Base-by-base conservation (phyloP, 2,329 filamentous ascomycete genomes). In the Epichloe uncinata region DNA sequence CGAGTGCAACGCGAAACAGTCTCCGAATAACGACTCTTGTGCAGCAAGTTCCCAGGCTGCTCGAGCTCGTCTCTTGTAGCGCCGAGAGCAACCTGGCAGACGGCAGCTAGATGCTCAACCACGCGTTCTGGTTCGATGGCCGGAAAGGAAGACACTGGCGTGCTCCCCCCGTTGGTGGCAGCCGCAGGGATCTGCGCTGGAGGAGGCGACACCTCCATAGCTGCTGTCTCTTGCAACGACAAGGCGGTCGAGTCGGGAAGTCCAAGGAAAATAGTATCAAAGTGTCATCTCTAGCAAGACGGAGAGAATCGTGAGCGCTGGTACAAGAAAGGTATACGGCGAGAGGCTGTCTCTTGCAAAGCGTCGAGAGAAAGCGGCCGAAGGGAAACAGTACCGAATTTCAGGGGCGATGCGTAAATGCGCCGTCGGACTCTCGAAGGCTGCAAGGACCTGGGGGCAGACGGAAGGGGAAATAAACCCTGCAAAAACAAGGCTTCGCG, bases 191-290 rank as follows among this genome's bases (percentile, higher is more conserved):
- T 66, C 60, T 69, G 66, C 54, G 64, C 61, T 58, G 69, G 61
- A 51, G 73, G 64, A 51, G 74, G 69, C 50, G 70, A 70, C 56
- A 76, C 71, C 66, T 79, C 77, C 77, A 79, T 79, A 61, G 53
- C 68, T 42, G 40, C 68, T 42, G 34, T 36, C 62, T 54, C 54
- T 54, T 13, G 15, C 15, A 42, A 35, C 37, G 22, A 34, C 50
- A n/a, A 37, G 36, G 16, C 37, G 20, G 37, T 47, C 38, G 26
- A 34, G 50, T 52, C 13, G 18, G 36, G 36, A 33, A 33, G 2
- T 15, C 38, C 20, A 26, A 16, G 30, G 15, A 26, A 8, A 7
- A n/a, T 37, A 42, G 12, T n/a, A 16, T 18, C 44, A 42, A 40
- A 38, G 15, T 18, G 16, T 45, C 51, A 52, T 52, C n/a, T 50